Evolutionary conservation across 768 basidiomycete genomes (phyloP), one percentile per base, ranked within the genome.

Genomic region (Suillus cothurnatus): DNA sequence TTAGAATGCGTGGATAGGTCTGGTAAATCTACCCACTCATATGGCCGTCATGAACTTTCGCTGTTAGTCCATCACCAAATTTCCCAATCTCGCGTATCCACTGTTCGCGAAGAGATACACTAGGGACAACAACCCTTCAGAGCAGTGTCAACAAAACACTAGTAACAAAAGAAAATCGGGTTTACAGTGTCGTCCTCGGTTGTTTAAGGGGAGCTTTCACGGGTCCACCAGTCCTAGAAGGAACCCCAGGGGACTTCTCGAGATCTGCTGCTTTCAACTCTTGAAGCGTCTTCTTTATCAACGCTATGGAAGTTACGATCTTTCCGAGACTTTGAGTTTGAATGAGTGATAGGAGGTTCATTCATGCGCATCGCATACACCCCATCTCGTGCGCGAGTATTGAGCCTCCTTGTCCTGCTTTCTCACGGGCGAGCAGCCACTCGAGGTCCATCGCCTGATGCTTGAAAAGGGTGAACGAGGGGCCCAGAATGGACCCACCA

Each of bases 381-480:
- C 15, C 59, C 59, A 61, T 53, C 23, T 61, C 23, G 21, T 52
- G 31, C 14, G 23, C 59, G 19, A 61, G 59, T 19, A 60, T 50
- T 6, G 38, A 39, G 8, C 59, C 59, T n/a, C 59, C 41, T 26
- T 53, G 39, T 32, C 31, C 43, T 39, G 26, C 59, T 32, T 39
- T 61, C 43, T 61, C 59, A 3, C 59, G 23, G 15, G 17, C 19
- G 12, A 39, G 31, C 1, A 61, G 11, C 43, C 19, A 52, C 43
- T 61, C 43, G 17, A 53, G 43, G 4, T 52, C 59, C 31, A 49
- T 61, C 59, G 59, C 59, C 32, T 61, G 41, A 61, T 61, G 43
- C 14, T 61, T 53, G 39, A 39, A 61, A 39, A 61, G 43, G 17
- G n/a, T n/a, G 19, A 17, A 8, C 15, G 31, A 55, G 21, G 31